These are phyloP conservation scores for Microbotryum saponariae DNA, from an alignment of 1,284 basidiomycete species.

Conservation along the genomic window DNA sequence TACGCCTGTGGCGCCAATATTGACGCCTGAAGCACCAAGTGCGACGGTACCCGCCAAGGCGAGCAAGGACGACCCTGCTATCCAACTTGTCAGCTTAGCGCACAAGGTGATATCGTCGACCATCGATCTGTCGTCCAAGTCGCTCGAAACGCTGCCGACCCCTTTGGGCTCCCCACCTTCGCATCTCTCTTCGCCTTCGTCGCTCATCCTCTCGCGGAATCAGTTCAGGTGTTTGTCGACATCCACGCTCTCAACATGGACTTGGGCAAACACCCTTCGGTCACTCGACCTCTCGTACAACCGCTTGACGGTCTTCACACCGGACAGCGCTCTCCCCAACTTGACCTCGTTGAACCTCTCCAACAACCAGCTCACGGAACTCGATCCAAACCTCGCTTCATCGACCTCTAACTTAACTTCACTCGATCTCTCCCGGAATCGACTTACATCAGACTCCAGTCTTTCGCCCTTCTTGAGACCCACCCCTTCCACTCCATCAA, in stretches of 20 bases:
- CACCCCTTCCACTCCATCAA: background rate
- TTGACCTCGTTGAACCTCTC: constrained; percentile 17
- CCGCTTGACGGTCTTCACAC: constrained; percentile 1
- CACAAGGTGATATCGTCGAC: background rate
- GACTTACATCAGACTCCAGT: constrained; percentile 14
- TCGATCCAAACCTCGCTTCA: constrained; percentile 2
- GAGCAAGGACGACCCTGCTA: constrained; percentile 3
- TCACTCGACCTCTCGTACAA: constrained; percentile 10
- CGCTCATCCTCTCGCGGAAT: constrained; percentile 19
- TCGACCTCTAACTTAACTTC: constrained; percentile 5
- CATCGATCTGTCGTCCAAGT: constrained; percentile 7
- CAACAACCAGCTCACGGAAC: constrained; percentile 9
- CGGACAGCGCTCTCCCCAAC: background rate
- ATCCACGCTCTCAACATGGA: constrained; percentile 5
- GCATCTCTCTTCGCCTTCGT: background rate
- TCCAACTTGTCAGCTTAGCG: constrained; percentile 3
- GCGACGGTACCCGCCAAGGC: background rate
- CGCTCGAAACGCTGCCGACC: constrained; percentile 8
- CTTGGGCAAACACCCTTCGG: constrained; percentile 7
- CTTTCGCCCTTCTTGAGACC: constrained; percentile 7
- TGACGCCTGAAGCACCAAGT: background rate
- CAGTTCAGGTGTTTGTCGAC: constrained; percentile 1
- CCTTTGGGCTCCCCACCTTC: background rate
- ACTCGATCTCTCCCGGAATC: constrained; percentile 20
- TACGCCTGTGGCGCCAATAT: background rate